Evolutionary conservation across 2,329 filamentous ascomycete genomes (phyloP), one percentile per base, ranked within the genome.

Genomic region (Colletotrichum sojae): DNA sequence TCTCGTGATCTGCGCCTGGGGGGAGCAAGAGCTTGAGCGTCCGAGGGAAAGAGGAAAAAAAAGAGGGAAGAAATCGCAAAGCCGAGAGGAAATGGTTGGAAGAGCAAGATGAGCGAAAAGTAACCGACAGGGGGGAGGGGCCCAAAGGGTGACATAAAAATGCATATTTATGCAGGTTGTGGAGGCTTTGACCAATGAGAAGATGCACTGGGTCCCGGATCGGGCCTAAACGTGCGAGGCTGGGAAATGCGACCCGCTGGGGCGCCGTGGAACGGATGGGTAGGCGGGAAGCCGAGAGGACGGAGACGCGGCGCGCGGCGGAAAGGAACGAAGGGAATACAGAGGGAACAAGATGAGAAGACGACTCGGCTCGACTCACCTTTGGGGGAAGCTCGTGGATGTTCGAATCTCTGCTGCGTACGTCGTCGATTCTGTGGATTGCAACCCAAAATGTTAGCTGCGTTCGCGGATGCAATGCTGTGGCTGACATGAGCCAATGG

Each of bases 1-100:
- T 56, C 39, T 49, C 43, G 55, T 56, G 67, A 70, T 70, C 67
- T 63, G 53, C 67, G 57, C 48, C 67, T 67, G 52, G 58, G 69
- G 65, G 59, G 56, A 18, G 62, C 65, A 25, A 40, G 39, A 49
- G 48, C 54, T 45, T 22, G 20, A 48, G 55, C 54, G 67, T 55
- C 67, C 55, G 55, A 61, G 62, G 31, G 48, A 66, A 8, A 36
- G 48, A 66, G 31, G 10, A 36, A 36, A 36, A 57, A 65, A 69
- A 67, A 57, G 61, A 67, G 61, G 61, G 64, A 70, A 76, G 77
- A 76, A 78, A 76, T 75, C 72, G 75, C 76, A 76, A 72, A 62
- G 73, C 75, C 74, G 67, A 49, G 63, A 69, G 62, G 40, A 67
- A 57, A 56, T 74, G 65, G 71, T 63, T 70, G 58, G 67, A 67